Base-by-base conservation (phyloP, 192 early-diverging fungal genomes). In the Lobulomyces angularis region DNA sequence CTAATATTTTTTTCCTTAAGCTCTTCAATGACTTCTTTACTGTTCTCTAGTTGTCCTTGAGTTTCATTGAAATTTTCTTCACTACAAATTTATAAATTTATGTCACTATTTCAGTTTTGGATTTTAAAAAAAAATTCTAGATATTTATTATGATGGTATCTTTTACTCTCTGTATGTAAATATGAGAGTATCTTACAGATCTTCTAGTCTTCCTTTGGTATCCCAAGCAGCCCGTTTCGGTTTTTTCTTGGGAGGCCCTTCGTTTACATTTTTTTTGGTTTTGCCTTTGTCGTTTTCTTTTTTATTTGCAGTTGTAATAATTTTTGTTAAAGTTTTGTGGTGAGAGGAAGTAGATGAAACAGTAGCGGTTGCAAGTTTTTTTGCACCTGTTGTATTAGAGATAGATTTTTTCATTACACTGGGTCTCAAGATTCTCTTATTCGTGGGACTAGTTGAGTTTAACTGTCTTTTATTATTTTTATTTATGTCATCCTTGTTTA, bases 121-220 rank as follows among this genome's bases (percentile, higher is more conserved):
- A n/a, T 58, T 39, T 14, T 9, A 29, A 49, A 2, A 43, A 59
- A 35, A 65, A 20, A 23, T 29, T 31, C n/a, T 29, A 11, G 36
- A 27, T 12, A 72, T 42, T 17, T 27, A 34, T 6, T 45, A 12
- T n/a, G 43, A 23, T 2, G 66, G 63, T 26, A 56, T 48, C 17
- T 9, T 26, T 5, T 62, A 46, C 27, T 61, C 43, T 9, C 34
- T 18, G 5, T 42, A 29, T 12, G 53, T 64, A 9, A 62, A 45
- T 27, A 66, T 67, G 20, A 67, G 53, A 21, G 62, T 60, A 51
- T 84, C 63, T 50, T 90, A 83, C 60, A 87, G 67, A 57, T 90
- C 87, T 43, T 78, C 61, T 3, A 90, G 57, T n/a, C 84, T 68
- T 1, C 87, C 87, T 45, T 77, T 83, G 0, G 74, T 67, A 46